Evolutionary conservation across 2,329 filamentous ascomycete genomes (phyloP).

Genomic region (Fusarium oligoseptatum): DNA sequence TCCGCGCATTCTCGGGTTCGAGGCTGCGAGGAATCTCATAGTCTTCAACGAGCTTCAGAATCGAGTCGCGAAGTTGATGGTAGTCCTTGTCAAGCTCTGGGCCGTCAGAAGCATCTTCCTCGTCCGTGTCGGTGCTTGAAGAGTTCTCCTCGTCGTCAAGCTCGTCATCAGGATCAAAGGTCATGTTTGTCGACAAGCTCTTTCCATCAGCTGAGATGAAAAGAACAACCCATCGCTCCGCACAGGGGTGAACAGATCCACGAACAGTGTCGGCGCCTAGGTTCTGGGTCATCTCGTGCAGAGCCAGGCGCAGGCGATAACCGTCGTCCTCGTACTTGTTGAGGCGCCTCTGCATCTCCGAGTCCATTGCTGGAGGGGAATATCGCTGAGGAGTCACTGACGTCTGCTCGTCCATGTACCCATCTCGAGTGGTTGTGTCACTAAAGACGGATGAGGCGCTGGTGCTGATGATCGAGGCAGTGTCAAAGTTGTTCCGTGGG

Average conservation of each 20-base stretch:
- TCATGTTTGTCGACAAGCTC: constrained; percentile 77
- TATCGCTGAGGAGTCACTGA: constrained; percentile 66
- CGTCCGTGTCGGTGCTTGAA: constrained; percentile 70
- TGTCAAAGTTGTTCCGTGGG: constrained; percentile 71
- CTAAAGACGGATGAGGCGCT: constrained; percentile 80
- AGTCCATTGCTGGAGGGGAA: constrained; percentile 65
- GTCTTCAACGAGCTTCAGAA: constrained; percentile 84
- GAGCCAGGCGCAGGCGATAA: constrained; percentile 73
- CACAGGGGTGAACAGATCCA: constrained; percentile 81
- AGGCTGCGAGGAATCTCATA: constrained; percentile 81
- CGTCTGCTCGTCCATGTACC: constrained; percentile 68
- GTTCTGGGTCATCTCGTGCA: constrained; percentile 78
- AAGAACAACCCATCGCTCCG: constrained; percentile 85
- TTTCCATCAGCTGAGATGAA: constrained; percentile 82
- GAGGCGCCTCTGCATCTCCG: constrained; percentile 57
- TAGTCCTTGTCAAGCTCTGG: constrained; percentile 83
- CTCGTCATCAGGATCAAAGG: constrained; percentile 76
- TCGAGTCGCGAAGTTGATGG: constrained; percentile 83
- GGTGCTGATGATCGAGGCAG: constrained; percentile 78
- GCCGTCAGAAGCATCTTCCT: constrained; percentile 71
- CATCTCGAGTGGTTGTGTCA: constrained; percentile 77
- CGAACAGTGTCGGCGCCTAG: constrained; percentile 74
- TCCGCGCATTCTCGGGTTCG: constrained; percentile 69
- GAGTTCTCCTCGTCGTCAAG: constrained; percentile 74
- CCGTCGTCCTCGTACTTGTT: constrained; percentile 74